Percentiles rank a stretch among this genome's conserved stretches.
These are phyloP conservation scores for Tuber aestivum DNA, from an alignment of 495 filamentous ascomycete genomes.

Conservation along the genomic window DNA sequence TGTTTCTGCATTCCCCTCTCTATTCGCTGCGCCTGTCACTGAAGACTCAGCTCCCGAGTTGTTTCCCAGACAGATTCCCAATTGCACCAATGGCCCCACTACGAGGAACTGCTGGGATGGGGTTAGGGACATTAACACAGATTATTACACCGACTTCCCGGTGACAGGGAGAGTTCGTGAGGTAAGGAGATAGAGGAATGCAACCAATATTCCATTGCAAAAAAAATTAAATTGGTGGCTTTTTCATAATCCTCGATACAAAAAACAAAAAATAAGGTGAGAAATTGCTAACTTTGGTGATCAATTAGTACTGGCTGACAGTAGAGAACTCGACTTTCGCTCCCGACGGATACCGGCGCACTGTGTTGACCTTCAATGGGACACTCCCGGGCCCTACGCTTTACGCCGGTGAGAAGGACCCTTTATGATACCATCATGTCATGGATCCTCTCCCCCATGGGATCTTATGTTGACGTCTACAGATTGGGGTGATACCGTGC, in stretches of 20 bases:
- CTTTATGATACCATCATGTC: conserved; percentile 47
- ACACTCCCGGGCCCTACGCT: conserved; percentile 54
- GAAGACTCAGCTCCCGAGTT: neutral
- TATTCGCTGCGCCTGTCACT: neutral
- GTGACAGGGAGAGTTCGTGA: conserved; percentile 47
- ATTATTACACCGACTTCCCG: conserved; percentile 50
- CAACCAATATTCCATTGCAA: neutral
- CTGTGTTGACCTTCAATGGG: conserved; percentile 52
- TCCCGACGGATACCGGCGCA: conserved; percentile 51
- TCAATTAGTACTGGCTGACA: conserved; percentile 43
- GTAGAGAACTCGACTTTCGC: conserved; percentile 45
- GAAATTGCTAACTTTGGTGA: conserved; percentile 3
- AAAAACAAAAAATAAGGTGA: conserved; percentile 3
- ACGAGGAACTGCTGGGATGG: conserved; percentile 45
- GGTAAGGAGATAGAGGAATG: conserved; percentile 15
- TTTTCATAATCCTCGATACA: neutral
- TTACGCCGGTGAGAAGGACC: conserved; percentile 36
- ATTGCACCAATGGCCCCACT: conserved; percentile 45
- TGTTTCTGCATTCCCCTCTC: neutral
- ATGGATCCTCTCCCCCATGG: conserved; percentile 49
- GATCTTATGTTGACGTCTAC: conserved; percentile 42
- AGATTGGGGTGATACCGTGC: conserved; percentile 35
- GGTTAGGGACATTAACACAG: conserved; percentile 51
- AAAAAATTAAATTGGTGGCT: neutral
- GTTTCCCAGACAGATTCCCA: neutral